Base-by-base conservation (phyloP, 805 yeast species). In the Candida odintsovae region DNA sequence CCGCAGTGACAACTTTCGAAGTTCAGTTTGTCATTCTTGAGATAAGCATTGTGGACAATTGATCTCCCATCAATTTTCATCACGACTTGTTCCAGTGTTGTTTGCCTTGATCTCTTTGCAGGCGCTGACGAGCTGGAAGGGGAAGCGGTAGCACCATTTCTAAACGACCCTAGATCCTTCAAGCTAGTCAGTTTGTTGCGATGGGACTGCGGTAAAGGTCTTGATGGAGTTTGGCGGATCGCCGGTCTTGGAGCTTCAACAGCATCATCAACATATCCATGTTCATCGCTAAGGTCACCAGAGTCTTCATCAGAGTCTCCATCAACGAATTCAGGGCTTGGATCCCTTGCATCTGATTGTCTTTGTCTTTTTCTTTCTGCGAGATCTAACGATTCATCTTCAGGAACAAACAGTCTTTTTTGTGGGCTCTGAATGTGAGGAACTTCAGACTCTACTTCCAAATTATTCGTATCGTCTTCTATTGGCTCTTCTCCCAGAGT, bases 41-140 rank as follows among this genome's bases (percentile, higher is more conserved):
- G 23, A 16, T 39, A 45, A 0, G 56, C 66, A 28, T 48, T 49
- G 13, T 58, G 52, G 23, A 55, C 50, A 6, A 49, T 39, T 21
- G 48, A 47, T 15, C 55, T 40, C 23, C 56, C 63, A 31, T 54
- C 64, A 21, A 58, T 53, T 29, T 56, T 56, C 39, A 61, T 50
- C 1, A 54, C 50, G 10, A 59, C 53, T 13, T 41, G 21, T 5
- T 49, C 49, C 11, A 45, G 7, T 4, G 46, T 44, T 2, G 35
- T 18, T 25, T 48, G 48, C 12, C 26, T 42, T 26, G 18, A 18
- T 11, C 29, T 33, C 40, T n/a, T 21, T 12, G 29, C n/a, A 2
- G 25, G 19, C 16, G 25, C 35, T 19, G 40, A 16, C 15, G 18
- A 28, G 6, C 42, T 13, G 6, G 21, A 4, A 16, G 36, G 20